These are phyloP conservation scores for Medakamo hakoo DNA, from an alignment of 139 green algal species.

Conservation along the genomic window DNA sequence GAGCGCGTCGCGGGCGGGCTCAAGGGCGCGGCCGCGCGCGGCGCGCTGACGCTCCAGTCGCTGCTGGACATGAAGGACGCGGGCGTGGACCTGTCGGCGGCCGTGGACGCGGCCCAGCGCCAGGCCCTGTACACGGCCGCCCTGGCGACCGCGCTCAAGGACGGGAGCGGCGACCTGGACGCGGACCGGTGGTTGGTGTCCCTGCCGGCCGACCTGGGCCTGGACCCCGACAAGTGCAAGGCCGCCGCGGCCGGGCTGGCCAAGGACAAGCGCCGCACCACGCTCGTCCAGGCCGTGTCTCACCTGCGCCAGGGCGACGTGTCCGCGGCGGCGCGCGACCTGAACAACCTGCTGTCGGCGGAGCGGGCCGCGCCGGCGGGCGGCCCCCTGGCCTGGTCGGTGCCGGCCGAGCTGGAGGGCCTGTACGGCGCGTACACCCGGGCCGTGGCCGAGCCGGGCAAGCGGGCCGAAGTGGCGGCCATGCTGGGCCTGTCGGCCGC, in stretches of 20 bases:
- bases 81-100: constrained; percentile 45
- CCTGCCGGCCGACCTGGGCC: constrained; percentile 45
- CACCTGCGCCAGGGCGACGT: constrained; percentile 56
- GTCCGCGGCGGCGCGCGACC: constrained; percentile 21
- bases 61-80: constrained; percentile 54
- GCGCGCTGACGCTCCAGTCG: constrained; percentile 37
- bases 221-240: constrained; percentile 30
- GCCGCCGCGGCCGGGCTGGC: constrained; percentile 32
- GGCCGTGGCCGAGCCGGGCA: constrained; percentile 14
- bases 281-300: constrained; percentile 60
- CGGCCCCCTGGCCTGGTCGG: constrained; percentile 37
- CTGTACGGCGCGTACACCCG: constrained; percentile 50
- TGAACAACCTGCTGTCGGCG: constrained; percentile 49
- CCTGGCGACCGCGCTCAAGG: constrained; percentile 23
- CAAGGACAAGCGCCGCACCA: constrained; percentile 52
- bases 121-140: constrained; percentile 59
- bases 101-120: constrained; percentile 53
- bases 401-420: constrained; percentile 61
- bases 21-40: constrained; percentile 33
- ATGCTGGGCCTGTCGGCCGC: not conserved
- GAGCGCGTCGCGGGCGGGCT: constrained; percentile 10
- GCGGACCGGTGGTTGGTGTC: constrained; percentile 41
- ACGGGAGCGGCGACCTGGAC: constrained; percentile 55
- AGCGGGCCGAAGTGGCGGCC: not conserved
- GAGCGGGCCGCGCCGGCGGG: constrained; percentile 36